Conservation (phyloP, 1,139 yeast genomes). For the Blastobotrys illinoisensis region DNA sequence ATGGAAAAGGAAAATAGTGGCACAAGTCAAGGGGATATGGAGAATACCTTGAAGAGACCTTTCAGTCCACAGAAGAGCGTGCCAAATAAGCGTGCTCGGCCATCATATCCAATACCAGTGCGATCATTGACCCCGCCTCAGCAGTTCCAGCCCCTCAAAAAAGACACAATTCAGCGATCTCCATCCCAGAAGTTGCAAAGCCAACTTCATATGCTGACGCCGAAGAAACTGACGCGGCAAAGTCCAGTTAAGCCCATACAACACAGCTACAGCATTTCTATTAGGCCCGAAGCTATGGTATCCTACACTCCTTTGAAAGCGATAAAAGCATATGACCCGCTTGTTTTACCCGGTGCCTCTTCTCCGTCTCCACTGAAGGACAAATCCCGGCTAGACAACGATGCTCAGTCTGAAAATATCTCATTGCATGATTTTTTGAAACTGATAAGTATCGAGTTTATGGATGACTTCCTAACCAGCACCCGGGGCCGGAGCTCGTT, state of each 20-base stretch:
- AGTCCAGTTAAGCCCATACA: slow-evolving; percentile 3
- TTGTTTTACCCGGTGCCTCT: background rate
- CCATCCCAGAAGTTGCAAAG: slow-evolving; percentile 8
- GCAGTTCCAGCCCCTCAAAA: background rate
- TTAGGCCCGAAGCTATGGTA: slow-evolving; percentile 1
- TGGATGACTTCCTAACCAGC: slow-evolving; percentile 30
- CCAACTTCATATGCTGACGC: slow-evolving; percentile 10
- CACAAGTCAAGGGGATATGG: slow-evolving; percentile 7
- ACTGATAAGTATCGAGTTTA: slow-evolving; percentile 30
- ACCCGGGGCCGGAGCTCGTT: slow-evolving; percentile 27
- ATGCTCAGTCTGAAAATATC: slow-evolving; percentile 15
- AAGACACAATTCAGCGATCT: background rate
- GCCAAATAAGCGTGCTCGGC: background rate
- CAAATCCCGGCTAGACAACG: slow-evolving; percentile 7
- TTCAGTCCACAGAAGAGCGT: slow-evolving; percentile 5
- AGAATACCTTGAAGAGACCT: slow-evolving; percentile 6
- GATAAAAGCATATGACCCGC: slow-evolving; percentile 3
- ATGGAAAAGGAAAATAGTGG: slow-evolving; percentile 18
- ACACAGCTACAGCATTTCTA: background rate
- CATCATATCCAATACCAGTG: background rate
- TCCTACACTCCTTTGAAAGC: slow-evolving; percentile 12
- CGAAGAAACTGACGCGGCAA: slow-evolving; percentile 6
- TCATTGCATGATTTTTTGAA: slow-evolving; percentile 28
- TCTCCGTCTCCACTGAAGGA: slow-evolving; percentile 12
- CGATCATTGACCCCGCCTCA: background rate